phyloP scores from a whole-genome alignment of 306 rosid genomes.

The Vicia faba region DNA sequence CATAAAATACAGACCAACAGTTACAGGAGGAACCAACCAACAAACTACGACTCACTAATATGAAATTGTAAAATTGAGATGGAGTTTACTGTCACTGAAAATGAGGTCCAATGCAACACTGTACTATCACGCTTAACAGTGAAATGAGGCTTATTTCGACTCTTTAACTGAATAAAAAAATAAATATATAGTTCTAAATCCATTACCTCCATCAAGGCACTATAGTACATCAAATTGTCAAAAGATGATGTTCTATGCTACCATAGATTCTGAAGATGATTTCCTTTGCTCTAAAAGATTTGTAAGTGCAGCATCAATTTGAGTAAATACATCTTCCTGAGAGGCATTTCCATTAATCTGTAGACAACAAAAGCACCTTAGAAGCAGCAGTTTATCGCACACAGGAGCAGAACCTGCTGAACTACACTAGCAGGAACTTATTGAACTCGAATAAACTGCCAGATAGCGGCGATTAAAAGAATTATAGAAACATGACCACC shows the following conservation, averaged over 20 bases:
- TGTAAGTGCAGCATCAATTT: slow-evolving; percentile 60
- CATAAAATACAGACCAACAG: slow-evolving; percentile 17
- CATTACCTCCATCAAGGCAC: slow-evolving; percentile 25
- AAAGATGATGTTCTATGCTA: slow-evolving; percentile 46
- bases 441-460: slow-evolving; percentile 7
- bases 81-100: slow-evolving; percentile 5
- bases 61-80: neutral
- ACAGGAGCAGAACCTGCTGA: slow-evolving; percentile 27
- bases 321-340: slow-evolving; percentile 71
- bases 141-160: slow-evolving; percentile 20
- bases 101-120: neutral
- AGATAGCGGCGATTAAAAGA: slow-evolving; percentile 10
- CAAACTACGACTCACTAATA: slow-evolving; percentile 21
- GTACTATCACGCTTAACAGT: slow-evolving; percentile 18
- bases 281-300: slow-evolving; percentile 58
- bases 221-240: slow-evolving; percentile 31
- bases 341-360: slow-evolving; percentile 61
- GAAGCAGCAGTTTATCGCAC: slow-evolving; percentile 2
- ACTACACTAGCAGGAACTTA: neutral
- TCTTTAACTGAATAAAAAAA: slow-evolving; percentile 16
- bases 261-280: slow-evolving; percentile 54
- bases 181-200: slow-evolving; percentile 6
- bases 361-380: slow-evolving; percentile 28
- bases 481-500: slow-evolving; percentile 25
- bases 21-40: slow-evolving; percentile 34